Evolutionary conservation across 768 basidiomycete species (phyloP), one percentile per base, ranked within the genome.

Genomic region (Boletellus emodensis): DNA sequence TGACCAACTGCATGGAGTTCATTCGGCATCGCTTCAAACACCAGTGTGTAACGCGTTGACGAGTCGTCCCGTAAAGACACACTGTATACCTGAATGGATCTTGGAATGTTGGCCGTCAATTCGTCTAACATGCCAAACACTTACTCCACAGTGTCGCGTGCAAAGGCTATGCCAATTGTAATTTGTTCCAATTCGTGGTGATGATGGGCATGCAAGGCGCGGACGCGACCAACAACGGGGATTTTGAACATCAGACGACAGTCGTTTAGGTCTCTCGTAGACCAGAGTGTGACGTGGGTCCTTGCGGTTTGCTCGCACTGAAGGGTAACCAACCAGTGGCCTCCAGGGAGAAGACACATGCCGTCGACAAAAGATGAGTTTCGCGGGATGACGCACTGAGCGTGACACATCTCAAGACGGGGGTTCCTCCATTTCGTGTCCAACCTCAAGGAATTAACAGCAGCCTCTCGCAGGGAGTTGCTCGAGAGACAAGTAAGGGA

Each of bases 361-460:
- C 73, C 69, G 26, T 71, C 68, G 38, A 78, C 72, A 17, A 75
- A 70, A 30, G 68, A 71, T 15, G 67, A 66, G 40, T 70, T 62
- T 20, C 57, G 55, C 6, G 58, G 37, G 46, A 64, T 61, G 44
- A 82, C 68, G 35, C 69, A 66, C 30, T 61, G 68, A 26, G 74
- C 61, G 47, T 65, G 56, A 39, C 64, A 67, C 44, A 79, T 68
- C 22, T 55, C 61, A 4, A 75, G 63, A 28, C 55, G 61, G 14
- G 66, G 61, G 36, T 67, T 63, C 37, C 65, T 61, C 82, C 82
- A 84, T 51, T 77, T 80, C 40, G 59, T 65, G 40, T 83, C 77
- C 17, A 84, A 66, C 30, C 68, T 74, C 49, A 82, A 61, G 10
- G 80, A 75, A 32, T 64, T 67, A 15, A 77, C 70, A 4, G 71